phyloP scores from a whole-genome alignment of 202 grass and related monocot species.

The Carex arenaria region DNA sequence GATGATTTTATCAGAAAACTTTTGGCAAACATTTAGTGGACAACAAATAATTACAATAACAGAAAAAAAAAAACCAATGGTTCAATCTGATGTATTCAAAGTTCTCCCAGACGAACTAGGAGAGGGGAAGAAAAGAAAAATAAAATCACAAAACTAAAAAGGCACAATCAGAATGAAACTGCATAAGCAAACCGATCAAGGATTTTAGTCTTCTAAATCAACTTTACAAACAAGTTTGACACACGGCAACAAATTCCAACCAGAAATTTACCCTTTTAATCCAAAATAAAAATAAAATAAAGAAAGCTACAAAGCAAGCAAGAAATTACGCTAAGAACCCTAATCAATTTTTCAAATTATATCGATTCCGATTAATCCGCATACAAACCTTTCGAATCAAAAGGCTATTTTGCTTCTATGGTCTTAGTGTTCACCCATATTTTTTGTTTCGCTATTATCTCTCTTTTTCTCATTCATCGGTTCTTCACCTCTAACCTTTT shows the following conservation, averaged over 20 bases:
- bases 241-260: background rate
- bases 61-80: background rate
- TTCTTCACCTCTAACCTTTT: background rate
- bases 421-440: slow-evolving; percentile 8
- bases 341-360: slow-evolving; percentile 1
- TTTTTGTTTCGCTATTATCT: background rate
- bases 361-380: background rate
- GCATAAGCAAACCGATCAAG: background rate
- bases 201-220: background rate
- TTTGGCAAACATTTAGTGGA: background rate
- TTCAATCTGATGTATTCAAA: background rate
- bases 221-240: background rate
- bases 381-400: slow-evolving; percentile 20
- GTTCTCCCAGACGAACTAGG: background rate
- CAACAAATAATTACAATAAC: background rate
- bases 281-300: background rate
- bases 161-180: background rate
- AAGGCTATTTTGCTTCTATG: slow-evolving; percentile 5
- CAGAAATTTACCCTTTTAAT: background rate
- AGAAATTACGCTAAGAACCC: slow-evolving; percentile 16
- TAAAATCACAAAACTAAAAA: background rate
- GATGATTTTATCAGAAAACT: background rate
- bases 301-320: slow-evolving; percentile 8
- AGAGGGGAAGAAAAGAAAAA: background rate
- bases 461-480: slow-evolving; percentile 11